A percentile compares a stretch with the other conserved stretches of the same genome.
Evolutionary conservation across 2,329 filamentous ascomycete genomes (phyloP).

Genomic region (Phaeosphaeria sp.): DNA sequence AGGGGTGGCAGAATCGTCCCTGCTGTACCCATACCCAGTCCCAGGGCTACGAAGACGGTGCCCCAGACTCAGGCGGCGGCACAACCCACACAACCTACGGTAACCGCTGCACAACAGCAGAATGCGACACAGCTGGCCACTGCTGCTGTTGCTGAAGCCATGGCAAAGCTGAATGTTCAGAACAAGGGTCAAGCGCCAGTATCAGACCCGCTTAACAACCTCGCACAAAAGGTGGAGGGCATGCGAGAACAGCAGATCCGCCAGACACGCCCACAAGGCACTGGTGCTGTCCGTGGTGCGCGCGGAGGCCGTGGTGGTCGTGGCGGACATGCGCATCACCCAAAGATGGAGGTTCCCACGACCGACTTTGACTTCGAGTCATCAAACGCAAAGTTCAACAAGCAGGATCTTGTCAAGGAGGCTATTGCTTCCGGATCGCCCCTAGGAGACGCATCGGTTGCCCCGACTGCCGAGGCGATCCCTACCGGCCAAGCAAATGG

Average conservation of each 20-base stretch:
- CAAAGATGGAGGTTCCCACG: constrained; percentile 85
- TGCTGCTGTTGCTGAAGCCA: constrained; percentile 79
- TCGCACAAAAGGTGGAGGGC: constrained; percentile 77
- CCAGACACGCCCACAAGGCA: constrained; percentile 55
- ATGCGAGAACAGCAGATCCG: constrained; percentile 72
- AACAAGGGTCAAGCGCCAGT: constrained; percentile 31
- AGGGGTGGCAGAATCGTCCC: constrained; percentile 65
- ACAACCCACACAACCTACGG: constrained; percentile 35
- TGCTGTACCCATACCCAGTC: constrained; percentile 68
- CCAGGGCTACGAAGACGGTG: constrained; percentile 40
- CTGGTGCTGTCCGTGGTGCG: constrained; percentile 47
- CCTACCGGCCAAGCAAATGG: constrained; percentile 48
- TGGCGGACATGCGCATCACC: constrained; percentile 49
- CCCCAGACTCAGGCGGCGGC: constrained; percentile 49
- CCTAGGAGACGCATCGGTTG: constrained; percentile 53
- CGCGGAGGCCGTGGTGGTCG: constrained; percentile 56
- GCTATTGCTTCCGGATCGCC: constrained; percentile 81
- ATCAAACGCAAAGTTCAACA: constrained; percentile 87
- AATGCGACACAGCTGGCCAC: constrained; percentile 78
- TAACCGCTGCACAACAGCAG: constrained; percentile 48
- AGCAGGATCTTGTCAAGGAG: constrained; percentile 87
- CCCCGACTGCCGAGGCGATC: constrained; percentile 40
- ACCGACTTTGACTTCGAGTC: constrained; percentile 92
- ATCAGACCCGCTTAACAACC: constrained; percentile 67
- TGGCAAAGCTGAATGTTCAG: constrained; percentile 70